Evolutionary conservation across 169 alveolate species (phyloP), one percentile per base, ranked within the genome.

Genomic region (Cryptosporidium andersoni): DNA sequence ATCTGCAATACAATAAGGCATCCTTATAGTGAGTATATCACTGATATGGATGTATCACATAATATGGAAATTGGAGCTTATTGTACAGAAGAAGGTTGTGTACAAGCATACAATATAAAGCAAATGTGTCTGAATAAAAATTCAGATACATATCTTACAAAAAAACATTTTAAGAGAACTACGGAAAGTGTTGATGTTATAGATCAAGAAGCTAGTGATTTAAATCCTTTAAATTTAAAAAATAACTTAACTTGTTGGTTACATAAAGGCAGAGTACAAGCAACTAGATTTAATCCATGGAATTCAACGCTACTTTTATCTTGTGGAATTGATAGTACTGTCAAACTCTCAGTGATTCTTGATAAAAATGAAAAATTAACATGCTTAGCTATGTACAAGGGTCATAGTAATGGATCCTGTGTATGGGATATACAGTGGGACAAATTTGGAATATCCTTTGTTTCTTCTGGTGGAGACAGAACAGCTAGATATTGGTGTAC

Each of bases 391-490:
- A 74, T 64, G 4, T 74, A 45, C 37, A 58, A n/a, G 39, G 85
- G 85, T 3, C 67, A 74, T n/a, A 45, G 74, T 14, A 74, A 53
- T 11, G 60, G 60, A 47, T 36, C 43, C 60, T 74, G 85, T 25
- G 88, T 93, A 56, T 89, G 94, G 92, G 91, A 91, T 81, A 90
- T 93, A 5, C 81, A 82, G 80, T 93, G 92, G 82, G 90, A 94
- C 34, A 94, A 94, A 2, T 85, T 89, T 9, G 91, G 94, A 12
- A 82, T 82, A 65, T 91, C 91, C 56, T 93, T 93, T 52, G 93
- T 92, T 9, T 88, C 93, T 80, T 92, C 95, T 2, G 91, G 92
- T 2, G 88, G 91, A 51, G 96, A 93, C 65, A 88, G 90, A 64
- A 91, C 94, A 1, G 95, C 95, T 0, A 82, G 89, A 64, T 51